phyloP scores from a whole-genome alignment of 805 yeast genomes.

The Teunomyces aglyptinius region DNA sequence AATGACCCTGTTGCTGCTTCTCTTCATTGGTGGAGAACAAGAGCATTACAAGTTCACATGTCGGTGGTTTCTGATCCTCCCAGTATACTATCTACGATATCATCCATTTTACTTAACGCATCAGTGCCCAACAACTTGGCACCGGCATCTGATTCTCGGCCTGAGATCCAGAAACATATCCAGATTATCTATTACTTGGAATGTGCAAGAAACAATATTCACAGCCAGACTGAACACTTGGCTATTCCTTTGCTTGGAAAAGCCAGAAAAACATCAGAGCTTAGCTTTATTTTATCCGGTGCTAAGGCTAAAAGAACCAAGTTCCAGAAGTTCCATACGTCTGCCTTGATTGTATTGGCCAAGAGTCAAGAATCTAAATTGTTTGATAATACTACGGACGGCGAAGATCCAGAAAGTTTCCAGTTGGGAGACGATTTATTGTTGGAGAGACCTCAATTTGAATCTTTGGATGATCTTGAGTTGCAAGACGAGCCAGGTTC shows the following conservation, averaged over 20 bases:
- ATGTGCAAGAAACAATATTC: conserved; percentile 59
- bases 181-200: conserved; percentile 61
- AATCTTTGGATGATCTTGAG: conserved; percentile 51
- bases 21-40: conserved; percentile 71
- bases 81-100: conserved; percentile 43
- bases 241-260: conserved; percentile 53
- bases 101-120: conserved; percentile 39
- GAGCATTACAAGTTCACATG: conserved; percentile 63
- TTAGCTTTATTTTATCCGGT: conserved; percentile 74
- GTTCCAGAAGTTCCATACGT: conserved; percentile 67
- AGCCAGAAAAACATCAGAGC: conserved; percentile 57
- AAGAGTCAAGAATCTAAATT: conserved; percentile 37
- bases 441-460: conserved; percentile 72
- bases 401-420: conserved; percentile 51
- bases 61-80: conserved; percentile 65
- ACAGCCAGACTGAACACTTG: conserved; percentile 62
- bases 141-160: conserved; percentile 29
- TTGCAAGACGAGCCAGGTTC: conserved; percentile 32
- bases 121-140: conserved; percentile 27
- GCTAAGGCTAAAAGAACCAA: conserved; percentile 86
- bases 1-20: conserved; percentile 43
- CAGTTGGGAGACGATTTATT: conserved; percentile 72
- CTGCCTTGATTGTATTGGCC: conserved; percentile 78
- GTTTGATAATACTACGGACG: conserved; percentile 16
- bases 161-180: conserved; percentile 33